Base-by-base conservation (phyloP, 83 land plant species). In the Picea abies region DNA sequence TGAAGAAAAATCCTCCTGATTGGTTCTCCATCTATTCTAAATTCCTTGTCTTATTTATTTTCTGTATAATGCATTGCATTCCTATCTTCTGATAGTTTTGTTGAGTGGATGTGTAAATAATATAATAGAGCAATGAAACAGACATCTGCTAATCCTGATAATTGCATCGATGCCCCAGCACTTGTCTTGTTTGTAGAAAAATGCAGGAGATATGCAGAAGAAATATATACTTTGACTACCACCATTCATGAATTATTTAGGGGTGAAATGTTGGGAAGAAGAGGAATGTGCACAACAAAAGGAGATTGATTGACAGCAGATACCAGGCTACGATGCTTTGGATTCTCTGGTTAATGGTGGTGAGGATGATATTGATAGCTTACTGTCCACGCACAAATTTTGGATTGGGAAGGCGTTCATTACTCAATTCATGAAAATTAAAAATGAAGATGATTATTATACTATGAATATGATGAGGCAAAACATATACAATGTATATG, bases 101-200 rank as follows among this genome's bases (percentile, higher is more conserved):
- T 73, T 41, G 56, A 73, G 19, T 73, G 47, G 25, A 73, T 73
- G 26, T 73, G 77, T 73, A 73, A 73, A 73, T 73, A 73, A 73
- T 73, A 73, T 25, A 73, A n/a, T 47, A 73, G 44, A 73, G 25
- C 58, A 73, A 47, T 73, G 77, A 73, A 47, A 73, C 76, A 73
- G 39, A 73, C n/a, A n/a, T 23, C 8, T 47, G 22, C 29, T 52
- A 52, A 52, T 52, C 56, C 56, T 52, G 56, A 52, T 52, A 52
- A 52, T 52, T 47, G 77, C 77, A 41, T 73, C 47, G 26, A n/a
- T 41, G 47, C 58, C 25, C 23, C 26, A 37, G 75, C 75, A 70
- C 75, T 35, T 70, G 39, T 35, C 75, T 35, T 73, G 77, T 23
- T 73, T 47, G 56, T 47, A n/a, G 77, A 23, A 44, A 17, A 47